Evolutionary conservation across 192 early-diverging fungal species (phyloP).

Genomic region (Backusella westeae): DNA sequence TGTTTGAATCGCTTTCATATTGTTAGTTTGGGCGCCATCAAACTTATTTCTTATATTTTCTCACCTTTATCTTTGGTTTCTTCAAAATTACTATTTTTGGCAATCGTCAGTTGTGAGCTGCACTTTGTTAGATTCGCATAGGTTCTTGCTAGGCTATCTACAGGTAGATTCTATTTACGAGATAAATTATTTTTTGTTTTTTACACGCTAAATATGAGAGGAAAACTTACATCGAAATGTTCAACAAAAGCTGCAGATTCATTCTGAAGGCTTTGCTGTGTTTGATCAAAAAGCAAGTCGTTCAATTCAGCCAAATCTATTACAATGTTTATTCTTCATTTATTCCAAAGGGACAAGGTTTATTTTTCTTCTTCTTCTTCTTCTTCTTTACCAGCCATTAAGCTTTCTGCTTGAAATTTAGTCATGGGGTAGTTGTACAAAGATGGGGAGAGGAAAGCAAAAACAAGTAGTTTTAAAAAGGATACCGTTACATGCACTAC

Average conservation of each 20-base stretch:
- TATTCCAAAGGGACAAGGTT: background rate
- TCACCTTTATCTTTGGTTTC: constrained; percentile 3
- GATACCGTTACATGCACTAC: too few species aligned
- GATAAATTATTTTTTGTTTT: background rate
- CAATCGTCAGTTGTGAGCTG: background rate
- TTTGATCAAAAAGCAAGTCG: constrained; percentile 3
- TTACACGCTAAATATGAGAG: background rate
- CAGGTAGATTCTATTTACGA: background rate
- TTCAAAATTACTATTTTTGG: background rate
- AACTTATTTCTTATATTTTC: background rate
- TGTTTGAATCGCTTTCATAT: background rate
- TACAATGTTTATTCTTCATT: background rate
- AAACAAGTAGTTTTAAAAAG: background rate
- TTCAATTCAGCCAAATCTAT: constrained; percentile 12
- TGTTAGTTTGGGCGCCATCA: background rate
- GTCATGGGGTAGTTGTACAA: background rate
- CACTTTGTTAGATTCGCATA: constrained; percentile 8
- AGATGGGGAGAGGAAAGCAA: background rate
- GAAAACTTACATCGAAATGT: background rate
- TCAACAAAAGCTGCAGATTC: constrained; percentile 4
- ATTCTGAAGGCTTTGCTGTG: background rate
- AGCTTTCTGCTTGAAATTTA: constrained; percentile 2
- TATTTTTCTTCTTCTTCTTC: background rate
- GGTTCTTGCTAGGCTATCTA: constrained; percentile 2
- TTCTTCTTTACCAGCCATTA: background rate